Percentiles rank a stretch among this genome's conserved stretches.
phyloP scores from a whole-genome alignment of 371 early-diverging fungal genomes.

The Rhizopus delemar region DNA sequence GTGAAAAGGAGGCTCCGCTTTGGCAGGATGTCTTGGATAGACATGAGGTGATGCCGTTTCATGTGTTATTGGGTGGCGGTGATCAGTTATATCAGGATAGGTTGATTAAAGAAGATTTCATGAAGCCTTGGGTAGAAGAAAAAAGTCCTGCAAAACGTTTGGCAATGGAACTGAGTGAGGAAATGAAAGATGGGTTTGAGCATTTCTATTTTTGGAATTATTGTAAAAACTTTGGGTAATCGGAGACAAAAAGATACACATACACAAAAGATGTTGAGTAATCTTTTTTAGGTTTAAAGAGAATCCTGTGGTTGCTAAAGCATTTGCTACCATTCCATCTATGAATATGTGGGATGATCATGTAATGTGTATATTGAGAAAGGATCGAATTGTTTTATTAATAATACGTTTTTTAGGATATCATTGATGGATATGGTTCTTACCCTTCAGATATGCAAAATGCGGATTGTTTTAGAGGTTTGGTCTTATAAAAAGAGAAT shows the following conservation, averaged over 20 bases:
- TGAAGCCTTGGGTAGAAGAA: conserved; percentile 63
- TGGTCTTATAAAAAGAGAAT: no score
- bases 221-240: conserved; percentile 60
- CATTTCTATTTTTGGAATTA: conserved; percentile 76
- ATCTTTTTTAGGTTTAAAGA: conserved; percentile 24
- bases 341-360: conserved; percentile 81
- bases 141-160: conserved; percentile 47
- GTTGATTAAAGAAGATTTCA: conserved; percentile 51
- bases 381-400: no score
- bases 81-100: conserved; percentile 82
- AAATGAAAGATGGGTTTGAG: conserved; percentile 58
- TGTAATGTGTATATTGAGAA: conserved; percentile 25
- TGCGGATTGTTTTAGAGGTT: conserved; percentile 42
- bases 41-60: conserved; percentile 71
- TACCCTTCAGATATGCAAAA: conserved; percentile 76
- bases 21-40: conserved; percentile 77
- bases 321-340: conserved; percentile 70
- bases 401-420: conserved; percentile 22
- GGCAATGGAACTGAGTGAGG: conserved; percentile 39
- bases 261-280: background rate
- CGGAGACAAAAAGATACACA: background rate
- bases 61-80: conserved; percentile 80
- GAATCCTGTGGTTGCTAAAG: conserved; percentile 49
- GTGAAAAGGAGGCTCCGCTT: conserved; percentile 58
- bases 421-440: conserved; percentile 77